Conservation (phyloP, 371 early-diverging fungal genomes). For the Mucor plumbeus region DNA sequence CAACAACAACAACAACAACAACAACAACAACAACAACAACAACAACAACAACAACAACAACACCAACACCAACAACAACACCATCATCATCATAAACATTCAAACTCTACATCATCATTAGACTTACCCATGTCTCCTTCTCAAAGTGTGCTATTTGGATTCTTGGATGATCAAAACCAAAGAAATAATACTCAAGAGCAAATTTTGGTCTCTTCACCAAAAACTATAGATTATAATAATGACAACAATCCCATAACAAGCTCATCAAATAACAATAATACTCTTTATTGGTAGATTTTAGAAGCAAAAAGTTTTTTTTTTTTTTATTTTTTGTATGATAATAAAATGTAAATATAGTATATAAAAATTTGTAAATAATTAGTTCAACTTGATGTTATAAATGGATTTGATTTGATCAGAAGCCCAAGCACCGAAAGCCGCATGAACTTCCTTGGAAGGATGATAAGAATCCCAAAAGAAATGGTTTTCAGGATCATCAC, state of each 20-base stretch:
- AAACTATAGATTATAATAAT: neutral
- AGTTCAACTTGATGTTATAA: slow-evolving; percentile 3
- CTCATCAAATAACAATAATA: neutral
- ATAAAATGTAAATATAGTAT: slow-evolving; percentile 7
- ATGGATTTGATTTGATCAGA: neutral
- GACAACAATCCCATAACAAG: neutral
- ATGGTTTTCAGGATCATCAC: slow-evolving; percentile 24
- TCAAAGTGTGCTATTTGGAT: slow-evolving; percentile 20
- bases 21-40: neutral
- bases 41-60: neutral
- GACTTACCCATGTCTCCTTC: slow-evolving; percentile 26
- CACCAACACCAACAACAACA: neutral
- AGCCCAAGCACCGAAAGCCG: slow-evolving; percentile 26
- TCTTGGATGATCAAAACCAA: neutral
- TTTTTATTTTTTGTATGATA: neutral
- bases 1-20: neutral
- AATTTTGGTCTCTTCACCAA: slow-evolving; percentile 9
- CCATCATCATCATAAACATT: neutral
- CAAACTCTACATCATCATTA: slow-evolving; percentile 6
- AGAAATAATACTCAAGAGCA: neutral
- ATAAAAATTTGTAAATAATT: slow-evolving; percentile 1
- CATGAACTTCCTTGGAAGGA: slow-evolving; percentile 30
- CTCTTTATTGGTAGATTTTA: slow-evolving; percentile 12
- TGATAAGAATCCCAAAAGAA: slow-evolving; percentile 33
- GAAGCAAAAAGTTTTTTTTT: neutral